Base-by-base conservation (phyloP, 805 yeast genomes). In the Saccharomycopsis sp. region DNA sequence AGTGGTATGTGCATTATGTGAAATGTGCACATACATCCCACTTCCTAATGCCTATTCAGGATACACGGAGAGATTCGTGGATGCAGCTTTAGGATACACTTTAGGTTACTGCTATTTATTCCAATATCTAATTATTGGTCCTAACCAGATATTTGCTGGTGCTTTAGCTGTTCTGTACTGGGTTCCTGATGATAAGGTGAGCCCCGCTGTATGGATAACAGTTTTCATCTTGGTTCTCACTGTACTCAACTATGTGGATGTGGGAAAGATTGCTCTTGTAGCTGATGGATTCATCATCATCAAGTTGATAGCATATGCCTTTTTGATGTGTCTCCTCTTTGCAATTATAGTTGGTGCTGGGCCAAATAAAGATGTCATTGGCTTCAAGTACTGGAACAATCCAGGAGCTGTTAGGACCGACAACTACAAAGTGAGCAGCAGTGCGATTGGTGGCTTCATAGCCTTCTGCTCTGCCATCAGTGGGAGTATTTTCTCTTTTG, bases 21-120 rank as follows among this genome's bases (percentile, higher is more conserved):
- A 87, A 70, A 85, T 87, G 92, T 90, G 91, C 55, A 85, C 91
- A 7, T 85, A 78, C 64, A 84, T 79, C 69, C 88, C 88, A 9
- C 77, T 83, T 17, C 76, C 85, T 7, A 88, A 88, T 68, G 83
- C 86, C 3, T 84, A 83, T 64, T 77, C 82, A 49, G 78, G 85
- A n/a, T 84, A 79, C 68, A 78, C 84, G 9, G 73, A 83, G n/a
- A 72, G 80, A 62, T 83, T 84, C 64, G 71, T 84, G 57, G 86
- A 83, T 64, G 77, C 78, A 15, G 80, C 85, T 7, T 78, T 81
- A 74, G 88, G 86, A 34, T 84, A 81, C 66, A 85, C 87, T 7
- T 74, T 77, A 68, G 85, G 84, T 59, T 79, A 82, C 78, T 82
- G 78, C 66, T 81, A 81, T 64, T 77, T 77, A 60, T 70, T 80